phyloP scores from a whole-genome alignment of 2,329 filamentous ascomycete species.

The Didymella pinodella region DNA sequence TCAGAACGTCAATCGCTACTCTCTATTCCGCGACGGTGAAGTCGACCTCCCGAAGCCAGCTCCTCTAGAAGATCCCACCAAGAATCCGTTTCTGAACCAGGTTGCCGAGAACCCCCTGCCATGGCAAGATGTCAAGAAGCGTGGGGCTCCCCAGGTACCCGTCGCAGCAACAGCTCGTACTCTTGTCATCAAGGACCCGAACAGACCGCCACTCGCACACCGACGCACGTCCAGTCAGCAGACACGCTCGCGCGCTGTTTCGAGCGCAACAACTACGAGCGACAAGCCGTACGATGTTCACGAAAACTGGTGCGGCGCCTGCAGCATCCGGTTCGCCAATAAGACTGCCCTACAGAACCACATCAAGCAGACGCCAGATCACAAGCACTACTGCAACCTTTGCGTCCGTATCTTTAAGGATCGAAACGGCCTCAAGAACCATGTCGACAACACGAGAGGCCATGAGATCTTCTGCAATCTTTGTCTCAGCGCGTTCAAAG shows the following conservation, averaged over 20 bases:
- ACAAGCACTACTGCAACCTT: slow-evolving; percentile 47
- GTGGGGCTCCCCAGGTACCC: slow-evolving; percentile 16
- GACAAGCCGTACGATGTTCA: slow-evolving; percentile 29
- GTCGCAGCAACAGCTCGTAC: slow-evolving; percentile 8
- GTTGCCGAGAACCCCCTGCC: slow-evolving; percentile 32
- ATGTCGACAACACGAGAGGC: slow-evolving; percentile 41
- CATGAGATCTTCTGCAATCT: slow-evolving; percentile 45
- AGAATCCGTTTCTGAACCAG: slow-evolving; percentile 37
- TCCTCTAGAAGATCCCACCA: slow-evolving; percentile 11
- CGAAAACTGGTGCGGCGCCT: slow-evolving; percentile 48
- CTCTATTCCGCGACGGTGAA: slow-evolving; percentile 30
- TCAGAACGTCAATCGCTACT: slow-evolving; percentile 35
- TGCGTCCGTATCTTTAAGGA: slow-evolving; percentile 48
- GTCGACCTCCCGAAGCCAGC: slow-evolving; percentile 12
- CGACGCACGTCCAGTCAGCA: neutral
- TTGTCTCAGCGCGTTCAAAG: slow-evolving; percentile 46
- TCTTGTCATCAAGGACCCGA: slow-evolving; percentile 23
- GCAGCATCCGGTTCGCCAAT: slow-evolving; percentile 33
- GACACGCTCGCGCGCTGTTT: slow-evolving; percentile 15
- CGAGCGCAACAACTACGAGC: slow-evolving; percentile 19
- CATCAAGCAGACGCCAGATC: slow-evolving; percentile 35
- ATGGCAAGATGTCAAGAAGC: slow-evolving; percentile 42
- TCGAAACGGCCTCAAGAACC: slow-evolving; percentile 46
- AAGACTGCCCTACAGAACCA: slow-evolving; percentile 37
- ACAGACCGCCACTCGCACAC: neutral